A percentile compares a stretch with the other conserved stretches of the same genome.
These are phyloP conservation scores for Smittium culicis DNA, from an alignment of 371 early-diverging fungal species.

Conservation along the genomic window DNA sequence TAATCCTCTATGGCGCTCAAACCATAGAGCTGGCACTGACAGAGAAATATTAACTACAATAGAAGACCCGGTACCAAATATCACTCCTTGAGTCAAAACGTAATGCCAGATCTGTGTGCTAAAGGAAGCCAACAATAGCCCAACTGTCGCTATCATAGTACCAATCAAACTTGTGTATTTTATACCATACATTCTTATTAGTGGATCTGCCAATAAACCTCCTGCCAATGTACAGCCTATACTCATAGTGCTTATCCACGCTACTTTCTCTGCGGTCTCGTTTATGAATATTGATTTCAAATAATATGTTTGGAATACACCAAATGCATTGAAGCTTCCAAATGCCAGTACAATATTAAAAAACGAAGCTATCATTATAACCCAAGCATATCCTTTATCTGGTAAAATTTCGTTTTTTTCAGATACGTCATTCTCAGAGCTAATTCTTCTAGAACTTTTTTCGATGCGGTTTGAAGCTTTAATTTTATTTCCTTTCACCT, in stretches of 20 bases:
- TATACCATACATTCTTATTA: slow-evolving; percentile 40
- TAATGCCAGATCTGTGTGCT: slow-evolving; percentile 43
- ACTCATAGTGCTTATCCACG: slow-evolving; percentile 29
- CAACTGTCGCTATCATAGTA: slow-evolving; percentile 22
- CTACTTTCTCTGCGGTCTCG: slow-evolving; percentile 18
- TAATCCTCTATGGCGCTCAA: slow-evolving; percentile 7
- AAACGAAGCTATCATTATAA: neutral
- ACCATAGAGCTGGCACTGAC: slow-evolving; percentile 4
- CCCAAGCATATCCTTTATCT: slow-evolving; percentile 11
- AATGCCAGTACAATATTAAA: neutral
- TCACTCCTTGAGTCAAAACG: slow-evolving; percentile 43
- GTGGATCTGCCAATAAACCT: slow-evolving; percentile 31
- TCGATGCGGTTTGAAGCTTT: no score
- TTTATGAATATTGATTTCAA: slow-evolving; percentile 18
- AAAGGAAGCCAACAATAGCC: slow-evolving; percentile 40
- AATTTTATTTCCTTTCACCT: no score
- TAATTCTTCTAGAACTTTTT: no score
- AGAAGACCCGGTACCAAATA: slow-evolving; percentile 45
- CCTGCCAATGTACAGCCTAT: slow-evolving; percentile 23
- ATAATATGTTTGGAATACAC: slow-evolving; percentile 31
- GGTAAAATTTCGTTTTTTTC: no score
- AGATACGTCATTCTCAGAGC: no score
- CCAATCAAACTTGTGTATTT: slow-evolving; percentile 37
- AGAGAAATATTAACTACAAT: slow-evolving; percentile 22
- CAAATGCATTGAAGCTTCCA: slow-evolving; percentile 13